A percentile compares a stretch with the other conserved stretches of the same genome.
Conservation (phyloP, 106 monocot genomes). For the Ottelia alismoides region DNA sequence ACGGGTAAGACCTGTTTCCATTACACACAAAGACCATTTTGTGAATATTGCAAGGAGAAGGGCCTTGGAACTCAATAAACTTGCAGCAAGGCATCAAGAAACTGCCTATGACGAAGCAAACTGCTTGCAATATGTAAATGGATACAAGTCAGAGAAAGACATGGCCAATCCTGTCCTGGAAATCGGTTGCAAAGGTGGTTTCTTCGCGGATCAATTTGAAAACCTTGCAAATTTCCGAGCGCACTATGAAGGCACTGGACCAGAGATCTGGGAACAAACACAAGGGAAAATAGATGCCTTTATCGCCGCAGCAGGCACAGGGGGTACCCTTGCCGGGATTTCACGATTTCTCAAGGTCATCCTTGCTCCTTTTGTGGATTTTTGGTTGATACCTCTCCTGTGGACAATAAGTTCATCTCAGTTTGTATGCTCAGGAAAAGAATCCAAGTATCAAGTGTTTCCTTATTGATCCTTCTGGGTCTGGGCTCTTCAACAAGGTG, state of each 20-base stretch:
- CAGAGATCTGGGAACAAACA: slow-evolving; percentile 97
- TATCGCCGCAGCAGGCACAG: slow-evolving; percentile 89
- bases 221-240: slow-evolving; percentile 91
- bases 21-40: slow-evolving; percentile 89
- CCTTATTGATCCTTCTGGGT: slow-evolving; percentile 88
- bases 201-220: slow-evolving; percentile 98
- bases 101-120: slow-evolving; percentile 15
- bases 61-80: slow-evolving; percentile 55
- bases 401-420: background rate
- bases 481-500: slow-evolving; percentile 94
- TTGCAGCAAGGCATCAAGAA: slow-evolving; percentile 18
- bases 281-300: slow-evolving; percentile 68
- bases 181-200: slow-evolving; percentile 51
- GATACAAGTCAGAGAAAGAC: slow-evolving; percentile 9
- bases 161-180: background rate
- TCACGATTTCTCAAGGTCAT: slow-evolving; percentile 91
- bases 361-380: slow-evolving; percentile 1
- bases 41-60: slow-evolving; percentile 93
- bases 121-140: slow-evolving; percentile 12
- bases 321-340: slow-evolving; percentile 90
- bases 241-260: slow-evolving; percentile 86
- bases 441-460: slow-evolving; percentile 77
- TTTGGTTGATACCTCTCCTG: background rate
- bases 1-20: slow-evolving; percentile 96
- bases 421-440: slow-evolving; percentile 36